Base-by-base conservation (phyloP, 306 rosid genomes). In the Pachyrhizus erosus region DNA sequence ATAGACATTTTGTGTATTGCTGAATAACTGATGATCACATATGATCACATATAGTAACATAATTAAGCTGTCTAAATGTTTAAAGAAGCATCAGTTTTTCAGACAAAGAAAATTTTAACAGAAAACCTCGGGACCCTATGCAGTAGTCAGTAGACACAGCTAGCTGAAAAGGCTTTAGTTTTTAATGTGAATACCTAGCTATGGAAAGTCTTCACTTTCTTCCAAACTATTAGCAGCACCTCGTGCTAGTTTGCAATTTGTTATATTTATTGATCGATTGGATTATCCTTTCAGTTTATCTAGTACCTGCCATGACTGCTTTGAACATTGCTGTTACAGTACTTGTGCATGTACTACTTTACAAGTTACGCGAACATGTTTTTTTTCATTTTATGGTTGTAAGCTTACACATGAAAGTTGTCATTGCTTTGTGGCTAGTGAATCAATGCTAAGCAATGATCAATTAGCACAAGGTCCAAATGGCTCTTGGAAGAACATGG, bases 401-500 rank as follows among this genome's bases (percentile, higher is more conserved):
- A 75, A 60, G 75, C 80, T 74, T 70, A 75, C 82, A 77, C 70
- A 21, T 76, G 60, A 49, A 73, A 67, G 77, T 67, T 69, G 60
- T 67, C 66, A 61, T 40, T 78, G 82, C 49, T 79, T 46, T 75
- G 72, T 76, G n/a, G 73, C 61, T 75, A 58, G 73, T 60, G 77
- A 76, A 73, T 69, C 70, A 75, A 76, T 86, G 80, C 43, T 81
- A 82, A 33, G 77, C 78, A 72, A 81, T 62, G 89, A 66, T 86
- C 85, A 64, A 79, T 42, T 62, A 51, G 87, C 80, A 18, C 37
- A 80, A 46, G 68, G 80, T 83, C 74, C 60, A 64, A 65, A 61
- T 62, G 82, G 79, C 70, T 83, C 67, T 64, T 45, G 54, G 79
- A 75, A 54, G 76, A 86, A 86, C 81, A 76, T 39, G 39, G 62